These are phyloP conservation scores for Mycena vitilis DNA, from an alignment of 768 basidiomycete species.

Conservation along the genomic window DNA sequence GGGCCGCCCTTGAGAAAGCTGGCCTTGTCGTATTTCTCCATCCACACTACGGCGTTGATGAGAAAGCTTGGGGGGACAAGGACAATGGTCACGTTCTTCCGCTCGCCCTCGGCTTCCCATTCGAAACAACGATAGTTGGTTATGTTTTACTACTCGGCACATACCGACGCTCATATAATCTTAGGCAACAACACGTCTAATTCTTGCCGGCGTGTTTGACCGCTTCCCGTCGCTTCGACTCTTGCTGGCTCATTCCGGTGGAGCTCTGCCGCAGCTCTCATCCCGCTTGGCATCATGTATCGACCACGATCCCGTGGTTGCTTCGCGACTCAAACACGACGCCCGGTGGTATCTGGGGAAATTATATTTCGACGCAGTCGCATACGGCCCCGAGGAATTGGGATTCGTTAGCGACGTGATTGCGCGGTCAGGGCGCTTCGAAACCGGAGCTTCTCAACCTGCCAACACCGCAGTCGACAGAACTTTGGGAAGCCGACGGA, in stretches of 20 bases:
- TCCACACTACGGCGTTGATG: constrained; percentile 87
- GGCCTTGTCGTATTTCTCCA: constrained; percentile 86
- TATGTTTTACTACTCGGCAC: neutral
- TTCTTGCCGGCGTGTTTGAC: constrained; percentile 85
- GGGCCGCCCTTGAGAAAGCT: constrained; percentile 78
- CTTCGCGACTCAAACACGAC: constrained; percentile 80
- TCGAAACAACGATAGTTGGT: constrained; percentile 89
- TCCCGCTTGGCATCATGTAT: constrained; percentile 89
- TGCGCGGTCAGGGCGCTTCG: constrained; percentile 67
- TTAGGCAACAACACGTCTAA: constrained; percentile 80
- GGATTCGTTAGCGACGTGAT: constrained; percentile 80
- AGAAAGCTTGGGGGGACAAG: constrained; percentile 77
- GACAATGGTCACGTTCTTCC: constrained; percentile 91
- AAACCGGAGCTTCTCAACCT: constrained; percentile 46
- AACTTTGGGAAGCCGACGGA: constrained; percentile 64
- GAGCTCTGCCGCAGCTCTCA: constrained; percentile 84
- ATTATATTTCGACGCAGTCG: constrained; percentile 88
- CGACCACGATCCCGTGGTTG: constrained; percentile 84
- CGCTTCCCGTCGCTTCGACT: constrained; percentile 80
- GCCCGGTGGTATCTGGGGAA: constrained; percentile 86
- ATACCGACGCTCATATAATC: neutral
- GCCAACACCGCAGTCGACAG: constrained; percentile 46
- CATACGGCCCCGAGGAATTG: constrained; percentile 88
- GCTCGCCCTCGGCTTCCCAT: constrained; percentile 88
- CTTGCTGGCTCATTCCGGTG: constrained; percentile 89